Evolutionary conservation across 768 basidiomycete species (phyloP).

Genomic region (Rickenella mellea): DNA sequence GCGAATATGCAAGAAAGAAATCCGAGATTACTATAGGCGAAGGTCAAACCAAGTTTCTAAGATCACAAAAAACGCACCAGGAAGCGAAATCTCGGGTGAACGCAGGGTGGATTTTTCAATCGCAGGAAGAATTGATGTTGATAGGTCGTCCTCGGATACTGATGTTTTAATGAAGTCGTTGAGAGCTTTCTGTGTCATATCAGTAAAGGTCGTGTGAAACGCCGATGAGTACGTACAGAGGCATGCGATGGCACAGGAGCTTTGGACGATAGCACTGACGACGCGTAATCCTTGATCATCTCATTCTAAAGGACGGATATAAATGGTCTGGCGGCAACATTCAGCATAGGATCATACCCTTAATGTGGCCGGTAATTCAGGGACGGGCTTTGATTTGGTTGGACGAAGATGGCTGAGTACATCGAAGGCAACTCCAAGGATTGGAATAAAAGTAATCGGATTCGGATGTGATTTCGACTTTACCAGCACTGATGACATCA

Average conservation of each 20-base stretch:
- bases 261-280: conserved; percentile 60
- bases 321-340: not conserved
- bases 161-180: conserved; percentile 51
- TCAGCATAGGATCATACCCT: conserved; percentile 23
- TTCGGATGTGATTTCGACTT: conserved; percentile 39
- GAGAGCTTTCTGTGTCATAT: conserved; percentile 34
- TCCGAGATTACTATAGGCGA: conserved; percentile 37
- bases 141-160: conserved; percentile 42
- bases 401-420: conserved; percentile 66
- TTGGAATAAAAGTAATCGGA: conserved; percentile 30
- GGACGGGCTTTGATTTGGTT: conserved; percentile 46
- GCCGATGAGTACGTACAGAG: conserved; percentile 30
- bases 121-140: conserved; percentile 47
- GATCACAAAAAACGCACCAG: conserved; percentile 31
- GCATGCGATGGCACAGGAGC: conserved; percentile 47
- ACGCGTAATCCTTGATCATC: conserved; percentile 51
- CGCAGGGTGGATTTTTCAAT: conserved; percentile 77
- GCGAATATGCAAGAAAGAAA: conserved; percentile 47
- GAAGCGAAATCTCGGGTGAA: conserved; percentile 71
- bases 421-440: conserved; percentile 62
- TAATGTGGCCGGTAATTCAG: conserved; percentile 31
- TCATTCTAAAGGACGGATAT: conserved; percentile 30
- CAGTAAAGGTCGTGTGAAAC: not conserved
- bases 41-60: conserved; percentile 3
- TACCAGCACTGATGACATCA: conserved; percentile 46